Base-by-base conservation (phyloP, 2,329 filamentous ascomycete genomes). In the Aspergillus viridinutans region DNA sequence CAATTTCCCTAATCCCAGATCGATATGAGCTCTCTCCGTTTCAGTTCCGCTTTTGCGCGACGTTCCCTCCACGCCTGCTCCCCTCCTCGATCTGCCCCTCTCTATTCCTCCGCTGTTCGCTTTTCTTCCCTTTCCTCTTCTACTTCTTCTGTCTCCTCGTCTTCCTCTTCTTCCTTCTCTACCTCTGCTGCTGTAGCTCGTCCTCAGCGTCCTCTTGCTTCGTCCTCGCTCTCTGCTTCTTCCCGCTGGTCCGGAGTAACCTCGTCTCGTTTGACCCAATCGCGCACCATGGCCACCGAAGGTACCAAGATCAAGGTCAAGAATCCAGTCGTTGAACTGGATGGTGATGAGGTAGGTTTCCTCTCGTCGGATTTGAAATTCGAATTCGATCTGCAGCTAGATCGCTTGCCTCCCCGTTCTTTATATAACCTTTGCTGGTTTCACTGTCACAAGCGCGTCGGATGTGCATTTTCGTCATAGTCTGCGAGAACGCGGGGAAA, bases 281-380 rank as follows among this genome's bases (percentile, higher is more conserved):
- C 67, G 53, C 76, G 80, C 73, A 81, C 69, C 54, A 80, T 80
- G 74, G 71, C 77, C 55, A 70, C 72, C 59, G 72, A 71, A 58
- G 70, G 82, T 68, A 81, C 84, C 72, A 99, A 97, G 88, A 97
- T 97, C 85, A 94, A 96, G 85, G 94, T 99, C 82, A 92, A 96
- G 87, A 97, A 96, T 80, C 94, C 94, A 65, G 88, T 99, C 75
- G 94, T 99, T 76, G 94, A 97, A 82, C 85, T 97, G 70, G 93
- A 97, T 76, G 93, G 93, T 72, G 85, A 88, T 76, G 86, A 88
- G 73, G 75, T 76, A 74, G 58, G 72, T 56, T 50, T 28, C 32
- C 35, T 14, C 42, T 23, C 21, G 10, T 28, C 20, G 9, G 14
- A 58, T 32, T 42, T 56, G 50, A 25, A 58, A 54, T 43, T 45